Base-by-base conservation (phyloP, 352 stramenopile genomes). In the Phytophthora sansomeana region DNA sequence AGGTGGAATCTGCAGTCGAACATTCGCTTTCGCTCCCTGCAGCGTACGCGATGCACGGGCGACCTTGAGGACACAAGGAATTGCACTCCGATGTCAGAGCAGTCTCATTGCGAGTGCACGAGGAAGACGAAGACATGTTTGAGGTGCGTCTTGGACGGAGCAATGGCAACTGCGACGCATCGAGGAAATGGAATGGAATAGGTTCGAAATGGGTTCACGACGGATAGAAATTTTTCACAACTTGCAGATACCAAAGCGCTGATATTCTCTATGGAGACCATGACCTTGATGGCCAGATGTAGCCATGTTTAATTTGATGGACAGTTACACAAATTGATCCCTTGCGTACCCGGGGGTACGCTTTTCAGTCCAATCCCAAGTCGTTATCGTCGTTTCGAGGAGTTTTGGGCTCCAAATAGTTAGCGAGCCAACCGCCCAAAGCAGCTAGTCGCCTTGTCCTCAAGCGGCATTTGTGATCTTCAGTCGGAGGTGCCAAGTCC, bases 11-110 rank as follows among this genome's bases (percentile, higher is more conserved):
- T 13, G 44, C 38, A 43, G 32, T 60, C 1, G 61, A 48, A 17
- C 60, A 75, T 36, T 59, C 19, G 4, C 5, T 52, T 59, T 71
- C 55, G 6, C 63, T 29, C 6, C 41, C 60, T 3, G 36, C 67
- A 19, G 72, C 70, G 50, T 81, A 91, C 14, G 79, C 80, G 11
- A 91, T 65, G 59, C 83, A 91, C 1, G 83, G 83, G 0, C 83
- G 78, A 6, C 81, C 81, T 9, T 74, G 48, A 32, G 72, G 75
- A 55, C 81, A 90, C 19, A 75, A 21, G 3, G 53, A 69, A 62
- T 75, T 74, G 65, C 78, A 89, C 32, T 64, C 62, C 14, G 75
- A 81, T 17, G 80, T 89, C 19, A 89, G 59, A 28, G 78, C 74
- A 0, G 81, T 85, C 30, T 67, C 56, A 55, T 63, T 80, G 32